Conservation (phyloP, 1,139 yeast species). For the Sugiyamaella xylanicola region DNA sequence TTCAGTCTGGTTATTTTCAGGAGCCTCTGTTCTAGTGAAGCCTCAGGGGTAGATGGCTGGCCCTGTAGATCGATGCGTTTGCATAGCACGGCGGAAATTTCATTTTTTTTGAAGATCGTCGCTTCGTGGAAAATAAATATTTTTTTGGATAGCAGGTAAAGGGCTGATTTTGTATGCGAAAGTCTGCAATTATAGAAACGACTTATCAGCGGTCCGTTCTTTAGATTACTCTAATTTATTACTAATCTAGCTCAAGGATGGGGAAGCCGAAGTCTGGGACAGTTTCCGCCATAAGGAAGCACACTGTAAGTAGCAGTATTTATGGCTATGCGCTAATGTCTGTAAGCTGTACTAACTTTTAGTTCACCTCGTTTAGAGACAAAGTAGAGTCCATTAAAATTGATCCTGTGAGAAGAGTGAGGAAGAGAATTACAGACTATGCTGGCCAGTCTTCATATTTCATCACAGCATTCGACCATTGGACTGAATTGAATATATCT, state of each 20-base stretch:
- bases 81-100: slow-evolving; percentile 2
- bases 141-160: no score
- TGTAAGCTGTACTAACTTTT: not conserved
- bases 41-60: no score
- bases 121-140: slow-evolving; percentile 4
- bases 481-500: slow-evolving; percentile 86
- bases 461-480: slow-evolving; percentile 74
- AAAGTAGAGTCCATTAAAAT: slow-evolving; percentile 81
- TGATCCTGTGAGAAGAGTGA: slow-evolving; percentile 72
- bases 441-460: slow-evolving; percentile 70
- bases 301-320: slow-evolving; percentile 26
- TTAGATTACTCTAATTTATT: no score
- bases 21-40: no score
- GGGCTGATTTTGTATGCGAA: no score
- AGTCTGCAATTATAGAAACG: no score
- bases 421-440: slow-evolving; percentile 66
- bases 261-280: slow-evolving; percentile 32
- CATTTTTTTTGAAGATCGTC: slow-evolving; percentile 9
- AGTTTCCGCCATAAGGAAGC: slow-evolving; percentile 29
- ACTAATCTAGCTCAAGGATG: slow-evolving; percentile 20
- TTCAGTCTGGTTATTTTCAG: no score
- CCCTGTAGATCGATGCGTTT: not conserved
- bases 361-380: slow-evolving; percentile 75
- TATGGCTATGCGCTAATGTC: not conserved
- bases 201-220: no score